Evolutionary conservation across 768 basidiomycete species (phyloP).

Genomic region (Holtermanniella nyarrowii): DNA sequence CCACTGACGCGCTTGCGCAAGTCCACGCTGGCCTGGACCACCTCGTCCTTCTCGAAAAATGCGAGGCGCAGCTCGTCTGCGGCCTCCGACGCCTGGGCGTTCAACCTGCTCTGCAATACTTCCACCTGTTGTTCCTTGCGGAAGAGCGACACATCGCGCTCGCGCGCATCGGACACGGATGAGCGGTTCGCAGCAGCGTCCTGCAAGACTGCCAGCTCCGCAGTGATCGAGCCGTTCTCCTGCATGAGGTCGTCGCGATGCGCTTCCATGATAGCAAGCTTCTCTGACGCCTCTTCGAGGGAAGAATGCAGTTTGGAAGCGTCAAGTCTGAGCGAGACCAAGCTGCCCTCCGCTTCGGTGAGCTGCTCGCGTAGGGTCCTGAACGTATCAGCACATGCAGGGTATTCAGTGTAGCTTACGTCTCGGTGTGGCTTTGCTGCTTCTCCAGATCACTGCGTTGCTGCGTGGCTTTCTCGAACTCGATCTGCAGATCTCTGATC

Average conservation of each 20-base stretch:
- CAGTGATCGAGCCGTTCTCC: constrained; percentile 6
- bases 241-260: constrained; percentile 14
- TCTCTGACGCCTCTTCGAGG: constrained; percentile 11
- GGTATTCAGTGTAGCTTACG: too few relatives aligned
- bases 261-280: neutral
- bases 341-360: neutral
- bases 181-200: constrained; percentile 27
- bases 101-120: neutral
- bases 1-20: too few relatives aligned
- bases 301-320: neutral
- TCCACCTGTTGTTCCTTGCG: constrained; percentile 12
- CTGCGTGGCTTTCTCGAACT: too few relatives aligned
- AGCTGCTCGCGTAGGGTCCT: neutral
- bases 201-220: constrained; percentile 15
- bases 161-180: constrained; percentile 25
- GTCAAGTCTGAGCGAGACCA: neutral
- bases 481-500: too few relatives aligned
- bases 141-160: constrained; percentile 26
- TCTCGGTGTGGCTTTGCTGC: too few relatives aligned
- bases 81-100: neutral
- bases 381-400: neutral
- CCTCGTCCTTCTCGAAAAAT: neutral
- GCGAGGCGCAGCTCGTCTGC: neutral
- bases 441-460: too few relatives aligned
- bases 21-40: too few relatives aligned